Base-by-base conservation (phyloP, 1,284 basidiomycete species). In the Sanghuangporus weigelae region DNA sequence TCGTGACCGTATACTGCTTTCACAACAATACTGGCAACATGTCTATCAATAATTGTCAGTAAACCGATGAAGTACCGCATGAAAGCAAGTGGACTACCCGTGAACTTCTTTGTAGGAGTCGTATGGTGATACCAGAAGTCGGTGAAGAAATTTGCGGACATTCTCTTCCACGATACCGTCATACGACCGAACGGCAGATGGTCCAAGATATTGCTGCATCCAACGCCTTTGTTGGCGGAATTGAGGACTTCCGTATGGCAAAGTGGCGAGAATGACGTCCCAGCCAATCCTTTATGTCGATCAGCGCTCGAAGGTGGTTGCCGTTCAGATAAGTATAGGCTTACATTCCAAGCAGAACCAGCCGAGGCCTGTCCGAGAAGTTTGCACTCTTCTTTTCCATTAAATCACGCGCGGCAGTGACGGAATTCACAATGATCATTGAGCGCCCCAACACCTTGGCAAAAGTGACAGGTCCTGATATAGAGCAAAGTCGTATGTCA, bases 311-410 rank as follows among this genome's bases (percentile, higher is more conserved):
- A 53, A 40, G 42, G 50, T 42, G 21, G 10, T 11, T 44, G 16
- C 11, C 4, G 21, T 46, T 19, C 21, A n/a, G 16, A 46, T 14
- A 7, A n/a, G 16, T 46, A 7, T 51, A 51, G 10, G 63, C 71
- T 60, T 55, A 73, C 72, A 75, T 60, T 2, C 72, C 71, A 7
- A 73, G 62, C 26, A 74, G 67, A 12, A 69, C 56, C 39, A 72
- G 67, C 2, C 57, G 63, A 2, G 75, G 74, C 51, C 79, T 68
- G 65, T 73, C 74, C 6, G 77, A 79, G 64, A 78, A 78, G 57
- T 73, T 74, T 0, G 71, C 63, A 16, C 77, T 73, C 16, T 76
- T 69, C 66, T 76, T 77, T 31, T 77, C 77, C 63, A 80, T 63
- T 16, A 80, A 68, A 7, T 80, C 78, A 7, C 68, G 66, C 6